Base-by-base conservation (phyloP, 208 protist species). In the Leishmania tarentolae region DNA sequence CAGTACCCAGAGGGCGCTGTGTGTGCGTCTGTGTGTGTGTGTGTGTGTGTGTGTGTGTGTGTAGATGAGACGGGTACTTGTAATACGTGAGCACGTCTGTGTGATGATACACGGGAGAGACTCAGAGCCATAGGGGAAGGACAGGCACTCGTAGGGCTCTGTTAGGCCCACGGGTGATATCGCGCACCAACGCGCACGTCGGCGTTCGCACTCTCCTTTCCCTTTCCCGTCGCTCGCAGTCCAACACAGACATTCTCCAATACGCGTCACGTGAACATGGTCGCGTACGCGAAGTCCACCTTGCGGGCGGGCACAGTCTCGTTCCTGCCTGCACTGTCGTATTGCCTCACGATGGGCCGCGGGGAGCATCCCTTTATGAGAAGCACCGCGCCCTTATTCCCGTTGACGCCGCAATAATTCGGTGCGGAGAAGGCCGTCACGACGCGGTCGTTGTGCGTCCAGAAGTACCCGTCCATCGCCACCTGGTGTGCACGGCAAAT, bases 401-500 rank as follows among this genome's bases (percentile, higher is more conserved):
- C 81, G 83, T 88, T 93, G 35, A 91, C 82, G 31, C 91, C 91
- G 76, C 91, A 92, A 86, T 94, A 96, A 76, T 96, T 96, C 8
- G 91, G 90, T 15, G 90, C 93, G 13, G 91, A 95, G 63, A 96
- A 96, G 5, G 95, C 79, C 3, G 91, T 95, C 56, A 96, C 78
- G 4, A 93, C 86, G 44, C 79, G 84, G 31, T 89, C 81, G 59
- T 88, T 63, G 76, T 95, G 93, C 28, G 79, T 82, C 88, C 89
- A 95, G 53, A 84, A 65, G 86, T 92, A 93, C 1, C 98, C 98
- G 1, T 99, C 94, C 86, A 96, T 93, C 21, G 96, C 92, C 15
- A 99, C 73, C 87, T 99, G 95, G 79, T 99, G 97, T 21, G 98
- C 93, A 42, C 95, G 79, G 83, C 86, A 93, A 75, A 99, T 98